A percentile compares a stretch with the other conserved stretches of the same genome.
phyloP scores from a whole-genome alignment of 2,329 filamentous ascomycete genomes.

The Diplodia sapinea region DNA sequence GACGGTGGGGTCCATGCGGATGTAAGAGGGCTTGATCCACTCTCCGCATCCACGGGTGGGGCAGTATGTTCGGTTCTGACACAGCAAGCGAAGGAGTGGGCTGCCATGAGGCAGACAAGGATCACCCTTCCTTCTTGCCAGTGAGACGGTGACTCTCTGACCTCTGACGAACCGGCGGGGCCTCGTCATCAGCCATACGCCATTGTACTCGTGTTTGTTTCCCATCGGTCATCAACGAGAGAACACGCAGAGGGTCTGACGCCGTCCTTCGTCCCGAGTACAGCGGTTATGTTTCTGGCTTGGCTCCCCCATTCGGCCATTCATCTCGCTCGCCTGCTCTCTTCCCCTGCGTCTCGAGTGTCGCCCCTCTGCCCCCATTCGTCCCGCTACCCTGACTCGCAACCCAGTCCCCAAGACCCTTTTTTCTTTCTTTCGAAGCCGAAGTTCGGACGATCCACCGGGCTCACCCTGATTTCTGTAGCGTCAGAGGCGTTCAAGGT shows the following conservation, averaged over 20 bases:
- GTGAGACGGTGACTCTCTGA: not conserved
- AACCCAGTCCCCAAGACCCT: not conserved
- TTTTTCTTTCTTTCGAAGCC: not conserved
- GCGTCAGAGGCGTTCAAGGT: constrained; percentile 1
- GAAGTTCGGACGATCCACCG: constrained; percentile 15
- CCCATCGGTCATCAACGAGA: not conserved
- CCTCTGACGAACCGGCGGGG: not conserved
- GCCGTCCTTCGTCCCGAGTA: not conserved
- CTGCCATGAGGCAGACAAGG: constrained; percentile 23
- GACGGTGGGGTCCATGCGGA: constrained; percentile 56
- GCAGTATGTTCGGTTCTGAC: constrained; percentile 74
- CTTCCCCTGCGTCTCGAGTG: not conserved
- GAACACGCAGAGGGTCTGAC: not conserved
- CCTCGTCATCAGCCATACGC: not conserved
- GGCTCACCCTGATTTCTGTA: not conserved
- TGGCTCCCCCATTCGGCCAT: not conserved
- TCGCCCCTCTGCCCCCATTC: not conserved
- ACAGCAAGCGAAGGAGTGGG: not conserved
- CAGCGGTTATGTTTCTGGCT: not conserved
- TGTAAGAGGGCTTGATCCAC: constrained; percentile 77
- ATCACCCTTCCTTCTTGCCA: not conserved
- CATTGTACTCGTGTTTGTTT: not conserved
- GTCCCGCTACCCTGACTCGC: constrained; percentile 11
- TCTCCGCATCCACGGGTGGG: constrained; percentile 74
- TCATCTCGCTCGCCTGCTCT: not conserved